Base-by-base conservation (phyloP, 2,329 filamentous ascomycete genomes). In the Coniella lustricola region DNA sequence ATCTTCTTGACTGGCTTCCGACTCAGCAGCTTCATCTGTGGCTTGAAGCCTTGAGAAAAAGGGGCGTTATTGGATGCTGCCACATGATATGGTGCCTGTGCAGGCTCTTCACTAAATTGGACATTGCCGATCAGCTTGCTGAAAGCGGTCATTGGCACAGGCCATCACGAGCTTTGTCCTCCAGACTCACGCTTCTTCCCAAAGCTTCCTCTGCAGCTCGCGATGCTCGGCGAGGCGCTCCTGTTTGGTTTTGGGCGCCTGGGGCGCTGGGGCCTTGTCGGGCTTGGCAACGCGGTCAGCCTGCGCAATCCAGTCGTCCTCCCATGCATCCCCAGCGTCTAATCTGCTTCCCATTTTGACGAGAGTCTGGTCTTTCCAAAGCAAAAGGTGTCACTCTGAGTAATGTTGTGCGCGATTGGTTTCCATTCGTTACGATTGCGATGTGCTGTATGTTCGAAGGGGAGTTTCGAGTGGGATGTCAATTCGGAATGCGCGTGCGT, bases 151-250 rank as follows among this genome's bases (percentile, higher is more conserved):
- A 40, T 22, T 20, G 18, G 40, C 21, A 22, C 17, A 22, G 10
- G 16, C 31, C 7, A 21, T 21, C n/a, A 17, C 3, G 9, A 32
- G 16, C 8, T 18, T 31, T 17, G 44, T 14, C 4, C 12, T 16
- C n/a, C 3, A 17, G 7, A 62, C 80, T 49, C 80, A 93, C 85
- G 90, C 91, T 61, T 89, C 84, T 61, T 93, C 81, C 91, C 91
- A 96, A 48, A 96, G 69, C 65, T 86, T 85, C 59, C 84, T 81
- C 64, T 96, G 95, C 46, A 84, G 77, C 64, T 95, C 89, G 22
- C 79, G 81, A 64, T 97, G 91, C 62, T 84, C 79, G 12, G 86
- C 87, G 54, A 86, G 74, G 36, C 85, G 82, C 67, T 96, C 85
- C 3, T 87, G 81, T 61, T 86, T 90, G 55, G 80, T 82, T 51